Evolutionary conservation across 352 stramenopile species (phyloP).

Genomic region (Phytopythium ostracodes): DNA sequence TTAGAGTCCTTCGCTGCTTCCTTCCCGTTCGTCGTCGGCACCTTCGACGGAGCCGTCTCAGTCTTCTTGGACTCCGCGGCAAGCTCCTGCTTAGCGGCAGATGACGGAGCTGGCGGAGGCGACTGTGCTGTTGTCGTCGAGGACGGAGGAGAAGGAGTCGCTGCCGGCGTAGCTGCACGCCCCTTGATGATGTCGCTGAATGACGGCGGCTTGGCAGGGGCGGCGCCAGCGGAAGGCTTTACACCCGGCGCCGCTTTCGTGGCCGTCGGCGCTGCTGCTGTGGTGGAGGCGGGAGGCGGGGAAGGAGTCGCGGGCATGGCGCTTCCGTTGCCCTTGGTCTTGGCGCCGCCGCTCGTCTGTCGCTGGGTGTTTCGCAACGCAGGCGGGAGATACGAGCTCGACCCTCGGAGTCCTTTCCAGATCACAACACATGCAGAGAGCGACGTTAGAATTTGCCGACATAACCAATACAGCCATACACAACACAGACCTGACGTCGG

Average conservation of each 20-base stretch:
- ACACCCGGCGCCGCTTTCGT: constrained; percentile 10
- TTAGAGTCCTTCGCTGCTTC: constrained; percentile 21
- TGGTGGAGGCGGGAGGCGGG: constrained; percentile 3
- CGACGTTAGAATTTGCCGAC: neutral
- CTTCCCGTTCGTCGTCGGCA: constrained; percentile 11
- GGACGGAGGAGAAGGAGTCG: constrained; percentile 3
- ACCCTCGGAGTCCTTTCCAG: constrained; percentile 9
- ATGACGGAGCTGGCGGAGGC: constrained; percentile 6
- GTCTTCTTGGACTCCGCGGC: constrained; percentile 19
- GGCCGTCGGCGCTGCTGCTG: constrained; percentile 6
- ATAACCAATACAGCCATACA: neutral
- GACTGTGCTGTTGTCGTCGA: neutral
- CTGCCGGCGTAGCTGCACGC: constrained; percentile 16
- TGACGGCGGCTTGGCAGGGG: constrained; percentile 49
- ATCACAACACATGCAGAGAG: neutral
- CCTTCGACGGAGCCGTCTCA: constrained; percentile 1
- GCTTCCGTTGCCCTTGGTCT: constrained; percentile 12
- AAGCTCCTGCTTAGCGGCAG: neutral
- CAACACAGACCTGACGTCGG: neutral
- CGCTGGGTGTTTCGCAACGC: constrained; percentile 48
- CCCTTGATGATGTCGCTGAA: constrained; percentile 72
- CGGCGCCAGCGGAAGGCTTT: neutral
- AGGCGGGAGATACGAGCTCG: constrained; percentile 64
- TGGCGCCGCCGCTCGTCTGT: constrained; percentile 29
- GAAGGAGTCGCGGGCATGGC: constrained; percentile 1